Percentiles rank a stretch among this genome's conserved stretches.
Conservation (phyloP, 192 early-diverging fungal species). For the Pilaira anomala region DNA sequence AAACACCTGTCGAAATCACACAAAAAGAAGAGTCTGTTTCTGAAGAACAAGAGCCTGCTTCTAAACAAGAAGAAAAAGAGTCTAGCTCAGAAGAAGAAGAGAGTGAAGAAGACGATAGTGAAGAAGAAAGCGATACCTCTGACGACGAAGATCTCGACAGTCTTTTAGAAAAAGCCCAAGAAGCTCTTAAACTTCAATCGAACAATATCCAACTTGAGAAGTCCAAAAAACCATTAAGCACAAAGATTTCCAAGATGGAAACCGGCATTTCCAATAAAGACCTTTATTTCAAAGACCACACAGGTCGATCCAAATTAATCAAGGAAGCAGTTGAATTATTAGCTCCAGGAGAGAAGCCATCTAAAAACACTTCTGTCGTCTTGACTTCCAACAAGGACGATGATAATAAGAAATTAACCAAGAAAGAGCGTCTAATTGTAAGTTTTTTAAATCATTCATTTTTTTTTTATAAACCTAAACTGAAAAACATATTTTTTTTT, state of each 20-base stretch:
- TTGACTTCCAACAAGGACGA: conserved; percentile 34
- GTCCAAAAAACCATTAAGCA: conserved; percentile 4
- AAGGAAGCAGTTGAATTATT: conserved; percentile 32
- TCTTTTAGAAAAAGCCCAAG: conserved; percentile 38
- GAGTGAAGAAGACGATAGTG: conserved; percentile 8
- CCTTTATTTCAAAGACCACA: conserved; percentile 37
- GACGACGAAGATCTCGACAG: conserved; percentile 41
- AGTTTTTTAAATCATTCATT: neutral
- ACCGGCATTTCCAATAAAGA: conserved; percentile 34
- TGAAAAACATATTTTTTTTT: neutral
- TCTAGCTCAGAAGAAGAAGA: conserved; percentile 9
- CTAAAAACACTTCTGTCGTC: conserved; percentile 26
- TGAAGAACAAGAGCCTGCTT: neutral
- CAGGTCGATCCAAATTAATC: conserved; percentile 27
- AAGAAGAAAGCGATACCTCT: conserved; percentile 11
- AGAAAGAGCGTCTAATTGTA: conserved; percentile 41
- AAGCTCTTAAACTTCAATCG: conserved; percentile 31
- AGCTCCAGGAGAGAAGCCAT: conserved; percentile 13
- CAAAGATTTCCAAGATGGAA: conserved; percentile 36
- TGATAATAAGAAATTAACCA: conserved; percentile 30
- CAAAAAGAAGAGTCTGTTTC: no score
- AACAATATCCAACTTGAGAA: conserved; percentile 12
- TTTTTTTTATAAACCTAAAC: neutral
- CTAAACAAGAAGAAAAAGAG: neutral
- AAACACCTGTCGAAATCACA: no score